Base-by-base conservation (phyloP, 768 basidiomycete genomes). In the Suillus plorans region DNA sequence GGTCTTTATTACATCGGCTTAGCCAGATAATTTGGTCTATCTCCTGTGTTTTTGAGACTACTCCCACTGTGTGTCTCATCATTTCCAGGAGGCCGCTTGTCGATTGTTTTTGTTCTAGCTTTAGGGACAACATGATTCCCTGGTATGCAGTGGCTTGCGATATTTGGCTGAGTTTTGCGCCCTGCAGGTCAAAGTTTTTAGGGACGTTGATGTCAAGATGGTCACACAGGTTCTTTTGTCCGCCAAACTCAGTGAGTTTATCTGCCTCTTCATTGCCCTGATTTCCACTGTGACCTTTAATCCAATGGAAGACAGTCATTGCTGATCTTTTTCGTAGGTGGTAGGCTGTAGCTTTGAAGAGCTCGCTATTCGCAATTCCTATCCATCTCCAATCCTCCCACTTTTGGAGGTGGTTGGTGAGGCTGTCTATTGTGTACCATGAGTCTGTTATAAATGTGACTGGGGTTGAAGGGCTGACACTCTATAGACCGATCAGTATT, bases 381-480 rank as follows among this genome's bases (percentile, higher is more conserved):
- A 73, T 70, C 69, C 67, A 80, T 0, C 78, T 77, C 0, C 16
- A 13, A 45, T 79, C 69, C 47, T 79, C 76, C 67, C 71, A 69
- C 1, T 56, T 53, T 0, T 36, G 7, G 0, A 68, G 52, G 61
- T 68, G 49, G 18, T 60, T 34, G 3, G 70, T 66, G 13, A 68
- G 45, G 0, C 70, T 60, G 1, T 71, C 47, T 0, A 72, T 70
- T 0, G 55, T 62, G 1, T 71, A 68, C n/a, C n/a, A 42, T 0
- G 74, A 72, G 70, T 75, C 70, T 0, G 70, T 64, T n/a, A 56
- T 52, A 1, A 71, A 65, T 2, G 9, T 16, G 0, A 75, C 1
- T 0, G 66, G 58, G 0, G 3, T 18, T 5, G 22, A 44, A 6
- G 49, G 56, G 31, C 36, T 10, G 1, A 13, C 45, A 28, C 28